These are phyloP conservation scores for Monilinia laxa DNA, from an alignment of 2,329 filamentous ascomycete genomes.

Conservation along the genomic window DNA sequence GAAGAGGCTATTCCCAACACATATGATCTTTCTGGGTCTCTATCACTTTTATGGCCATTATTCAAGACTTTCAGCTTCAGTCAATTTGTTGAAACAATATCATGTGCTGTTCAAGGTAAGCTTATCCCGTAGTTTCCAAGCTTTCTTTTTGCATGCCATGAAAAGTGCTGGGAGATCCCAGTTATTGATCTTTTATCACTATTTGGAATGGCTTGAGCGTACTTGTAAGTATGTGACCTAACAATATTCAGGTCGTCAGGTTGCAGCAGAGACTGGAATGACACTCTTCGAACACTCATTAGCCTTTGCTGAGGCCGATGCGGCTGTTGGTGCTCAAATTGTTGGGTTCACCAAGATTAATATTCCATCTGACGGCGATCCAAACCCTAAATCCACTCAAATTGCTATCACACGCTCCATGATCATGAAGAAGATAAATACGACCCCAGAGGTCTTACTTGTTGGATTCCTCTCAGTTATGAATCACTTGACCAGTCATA, in stretches of 20 bases:
- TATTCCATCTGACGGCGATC: conserved; percentile 27
- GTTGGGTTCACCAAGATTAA: conserved; percentile 41
- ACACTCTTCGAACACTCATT: conserved; percentile 94
- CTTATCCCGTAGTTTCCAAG: neutral
- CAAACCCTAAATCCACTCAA: conserved; percentile 39
- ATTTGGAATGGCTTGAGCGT: neutral
- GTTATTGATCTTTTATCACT: neutral
- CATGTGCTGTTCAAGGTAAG: conserved; percentile 78
- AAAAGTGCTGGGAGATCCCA: neutral
- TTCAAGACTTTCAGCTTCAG: conserved; percentile 70
- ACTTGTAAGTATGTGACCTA: conserved; percentile 18
- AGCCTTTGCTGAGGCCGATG: conserved; percentile 93
- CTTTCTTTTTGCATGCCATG: neutral
- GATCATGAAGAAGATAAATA: conserved; percentile 79
- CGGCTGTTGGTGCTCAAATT: conserved; percentile 77
- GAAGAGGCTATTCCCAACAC: conserved; percentile 22
- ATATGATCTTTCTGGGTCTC: conserved; percentile 58
- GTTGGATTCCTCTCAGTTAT: conserved; percentile 85
- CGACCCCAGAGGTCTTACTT: conserved; percentile 82
- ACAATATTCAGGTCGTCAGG: conserved; percentile 49
- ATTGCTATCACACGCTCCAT: conserved; percentile 60
- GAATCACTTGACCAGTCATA: conserved; percentile 82
- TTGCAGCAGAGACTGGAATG: conserved; percentile 88
- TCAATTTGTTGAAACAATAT: conserved; percentile 85
- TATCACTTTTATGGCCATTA: conserved; percentile 73